Base-by-base conservation (phyloP, 2,329 filamentous ascomycete species). In the Paraphoma sp. region DNA sequence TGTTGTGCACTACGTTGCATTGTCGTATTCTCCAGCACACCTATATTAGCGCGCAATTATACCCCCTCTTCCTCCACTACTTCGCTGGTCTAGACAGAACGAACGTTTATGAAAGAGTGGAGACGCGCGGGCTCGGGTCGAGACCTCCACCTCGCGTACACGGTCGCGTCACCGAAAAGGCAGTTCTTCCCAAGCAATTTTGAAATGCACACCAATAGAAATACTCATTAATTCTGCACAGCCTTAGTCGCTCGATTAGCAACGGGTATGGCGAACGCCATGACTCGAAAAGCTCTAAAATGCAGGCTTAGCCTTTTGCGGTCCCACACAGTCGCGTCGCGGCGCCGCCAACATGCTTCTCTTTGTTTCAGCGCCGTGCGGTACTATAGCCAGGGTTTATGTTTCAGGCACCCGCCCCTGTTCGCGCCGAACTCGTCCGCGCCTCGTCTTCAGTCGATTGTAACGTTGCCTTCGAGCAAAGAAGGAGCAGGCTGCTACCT, bases 401-500 rank as follows among this genome's bases (percentile, higher is more conserved):
- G 65, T 69, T 68, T 68, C 62, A 67, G 55, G 54, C 54, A 53
- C 38, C 38, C 44, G 48, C 53, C 61, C 66, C 54, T 61, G 53
- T 49, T 14, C 38, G 55, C 41, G 30, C n/a, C 42, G 30, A 54
- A 59, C 54, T 47, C 36, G 38, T 52, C 36, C 29, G 42, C 42
- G 47, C 43, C 42, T 28, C 53, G 47, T 40, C 28, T 18, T 45
- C 4, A 29, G 30, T 40, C n/a, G 45, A 41, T 23, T 47, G 57
- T 40, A 3, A 16, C 38, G 38, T 45, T 28, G 18, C n/a, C 30
- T 31, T 38, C 14, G n/a, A 48, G 29, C 45, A 38, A 8, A 11
- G 6, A 40, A 23, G 7, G 14, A 8, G 6, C 28, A 18, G 17
- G 17, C 16, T 45, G 7, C 16, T 45, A 45, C 7, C 12, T 18